Base-by-base conservation (phyloP, 306 rosid species). In the Quercus parvula region DNA sequence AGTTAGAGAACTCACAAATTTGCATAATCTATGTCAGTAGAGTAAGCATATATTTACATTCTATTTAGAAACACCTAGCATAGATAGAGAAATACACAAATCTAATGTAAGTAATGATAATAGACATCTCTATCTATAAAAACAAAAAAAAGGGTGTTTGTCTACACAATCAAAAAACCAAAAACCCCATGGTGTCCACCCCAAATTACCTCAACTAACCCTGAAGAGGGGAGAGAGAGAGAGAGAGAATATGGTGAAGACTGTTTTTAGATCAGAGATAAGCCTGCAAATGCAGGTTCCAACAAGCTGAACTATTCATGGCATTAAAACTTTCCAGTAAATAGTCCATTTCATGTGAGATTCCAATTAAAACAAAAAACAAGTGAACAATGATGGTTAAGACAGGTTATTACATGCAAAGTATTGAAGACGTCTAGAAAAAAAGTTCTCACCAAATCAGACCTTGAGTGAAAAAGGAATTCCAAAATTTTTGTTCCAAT, bases 401-500 rank as follows among this genome's bases (percentile, higher is more conserved):
- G 55, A 56, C 20, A 51, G 27, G 78, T 19, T 38, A 70, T 52
- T 17, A 74, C 62, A 56, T 6, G 62, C 63, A 24, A 58, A 68
- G 28, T 35, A 59, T 7, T 62, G 18, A 49, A 67, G 72, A 18
- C 3, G 68, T 52, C 35, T 46, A 70, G 19, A 55, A 44, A 69
- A 27, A 75, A 46, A 79, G 67, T 64, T 55, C 92, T 90, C 82
- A 95, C 98, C 96, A 95, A 89, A 85, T 95, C 99, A 86, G 99
- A 75, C 87, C 97, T 89, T 12, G 99, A 93, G 86, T 95, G 94
- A 85, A 95, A 95, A 81, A 95, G 96, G 79, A 89, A 95, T 81
- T 90, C 84, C 93, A 95, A 84, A 41, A 95, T 85, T 84, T 78
- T 82, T 84, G 99, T 95, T 81, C 99, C 99, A 81, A 95, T 77